phyloP scores from a whole-genome alignment of 371 early-diverging fungal species.

The Smittium culicis region DNA sequence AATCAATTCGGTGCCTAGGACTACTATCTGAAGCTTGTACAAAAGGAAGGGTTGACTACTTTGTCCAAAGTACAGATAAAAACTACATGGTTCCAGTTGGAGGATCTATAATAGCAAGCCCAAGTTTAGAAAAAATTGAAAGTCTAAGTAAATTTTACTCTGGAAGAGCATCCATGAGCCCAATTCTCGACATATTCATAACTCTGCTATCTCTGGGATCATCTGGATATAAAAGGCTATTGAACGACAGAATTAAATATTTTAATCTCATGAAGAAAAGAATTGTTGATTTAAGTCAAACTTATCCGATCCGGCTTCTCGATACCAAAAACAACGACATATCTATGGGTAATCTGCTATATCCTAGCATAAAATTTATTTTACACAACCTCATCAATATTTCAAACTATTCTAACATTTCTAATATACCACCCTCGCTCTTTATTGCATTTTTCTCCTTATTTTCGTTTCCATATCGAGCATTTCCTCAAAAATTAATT shows the following conservation, averaged over 20 bases:
- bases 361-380: too few relatives aligned
- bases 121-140: constrained; percentile 9
- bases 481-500: too few relatives aligned
- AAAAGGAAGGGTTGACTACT: constrained; percentile 18
- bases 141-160: constrained; percentile 17
- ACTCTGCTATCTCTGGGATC: constrained; percentile 18
- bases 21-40: constrained; percentile 15
- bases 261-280: neutral
- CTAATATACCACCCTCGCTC: too few relatives aligned
- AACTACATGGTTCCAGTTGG: constrained; percentile 29
- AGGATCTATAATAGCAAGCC: constrained; percentile 22
- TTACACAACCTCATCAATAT: too few relatives aligned
- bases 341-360: constrained; percentile 18
- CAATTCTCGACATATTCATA: constrained; percentile 24
- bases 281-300: constrained; percentile 2
- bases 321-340: constrained; percentile 23
- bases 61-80: constrained; percentile 24
- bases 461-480: too few relatives aligned
- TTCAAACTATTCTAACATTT: too few relatives aligned
- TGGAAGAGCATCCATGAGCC: constrained; percentile 20
- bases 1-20: constrained; percentile 10
- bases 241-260: constrained; percentile 12
- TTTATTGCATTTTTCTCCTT: too few relatives aligned
- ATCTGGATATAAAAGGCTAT: constrained; percentile 10
- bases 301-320: constrained; percentile 10